Conservation (phyloP, 1,284 basidiomycete genomes). For the Boletus semigastroideus region DNA sequence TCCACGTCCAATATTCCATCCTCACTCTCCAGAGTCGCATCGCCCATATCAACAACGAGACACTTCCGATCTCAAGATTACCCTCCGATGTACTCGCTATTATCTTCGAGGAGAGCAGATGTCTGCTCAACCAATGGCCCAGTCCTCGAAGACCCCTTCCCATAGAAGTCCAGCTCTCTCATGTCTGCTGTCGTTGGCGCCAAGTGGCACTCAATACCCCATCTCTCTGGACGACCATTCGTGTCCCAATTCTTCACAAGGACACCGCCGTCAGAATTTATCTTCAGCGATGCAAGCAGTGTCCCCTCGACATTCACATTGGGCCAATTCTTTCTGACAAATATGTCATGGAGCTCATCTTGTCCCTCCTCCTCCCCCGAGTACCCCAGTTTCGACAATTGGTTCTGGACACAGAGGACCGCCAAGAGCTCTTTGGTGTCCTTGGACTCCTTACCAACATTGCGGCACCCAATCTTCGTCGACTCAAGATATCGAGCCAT, state of each 20-base stretch:
- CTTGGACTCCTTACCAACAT: conserved; percentile 23
- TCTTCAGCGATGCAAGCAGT: conserved; percentile 32
- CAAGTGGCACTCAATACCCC: conserved; percentile 34
- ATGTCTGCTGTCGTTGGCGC: conserved; percentile 32
- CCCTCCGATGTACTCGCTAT: conserved; percentile 35
- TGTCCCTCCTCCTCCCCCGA: conserved; percentile 29
- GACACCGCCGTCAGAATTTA: conserved; percentile 28
- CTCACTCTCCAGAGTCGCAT: conserved; percentile 33
- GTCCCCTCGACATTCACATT: conserved; percentile 30
- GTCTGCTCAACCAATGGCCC: conserved; percentile 29
- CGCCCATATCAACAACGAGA: conserved; percentile 32
- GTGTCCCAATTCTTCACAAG: conserved; percentile 34
- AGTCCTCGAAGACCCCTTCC: conserved; percentile 32
- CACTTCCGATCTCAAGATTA: conserved; percentile 31
- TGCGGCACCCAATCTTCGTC: conserved; percentile 27
- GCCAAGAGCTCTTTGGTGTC: conserved; percentile 27
- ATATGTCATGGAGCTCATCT: conserved; percentile 26
- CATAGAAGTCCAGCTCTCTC: conserved; percentile 33
- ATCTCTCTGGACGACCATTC: conserved; percentile 34
- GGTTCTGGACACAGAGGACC: conserved; percentile 33
- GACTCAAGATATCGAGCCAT: conserved; percentile 32
- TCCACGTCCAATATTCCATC: conserved; percentile 29
- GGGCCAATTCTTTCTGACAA: conserved; percentile 31
- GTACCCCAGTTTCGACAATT: conserved; percentile 33
- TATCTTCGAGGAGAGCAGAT: conserved; percentile 33